Conservation (phyloP, 768 basidiomycete genomes). For the Cystoderma amianthinum region DNA sequence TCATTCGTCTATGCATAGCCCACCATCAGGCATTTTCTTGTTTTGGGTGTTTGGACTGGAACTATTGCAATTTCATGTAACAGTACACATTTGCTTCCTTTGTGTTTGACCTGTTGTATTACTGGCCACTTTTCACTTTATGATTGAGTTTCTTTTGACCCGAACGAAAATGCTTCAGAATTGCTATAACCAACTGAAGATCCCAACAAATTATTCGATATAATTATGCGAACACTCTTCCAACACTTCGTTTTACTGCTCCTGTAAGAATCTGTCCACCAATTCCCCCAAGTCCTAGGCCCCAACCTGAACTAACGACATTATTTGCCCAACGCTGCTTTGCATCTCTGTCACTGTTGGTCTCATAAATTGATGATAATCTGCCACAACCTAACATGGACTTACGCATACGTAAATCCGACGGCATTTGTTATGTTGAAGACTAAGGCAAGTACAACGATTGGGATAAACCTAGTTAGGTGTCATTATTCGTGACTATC, state of each 20-base stretch:
- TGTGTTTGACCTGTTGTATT: not conserved
- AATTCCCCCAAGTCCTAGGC: slow-evolving; percentile 70
- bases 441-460: slow-evolving; percentile 87
- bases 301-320: slow-evolving; percentile 64
- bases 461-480: slow-evolving; percentile 79
- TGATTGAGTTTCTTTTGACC: not conserved
- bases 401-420: slow-evolving; percentile 93
- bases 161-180: not conserved
- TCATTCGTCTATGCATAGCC: not conserved
- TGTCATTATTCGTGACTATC: not conserved
- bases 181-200: not conserved
- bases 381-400: slow-evolving; percentile 8
- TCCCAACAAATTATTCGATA: not conserved
- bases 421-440: slow-evolving; percentile 96
- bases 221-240: slow-evolving; percentile 58
- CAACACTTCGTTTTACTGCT: slow-evolving; percentile 75
- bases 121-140: no score
- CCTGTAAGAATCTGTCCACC: slow-evolving; percentile 82
- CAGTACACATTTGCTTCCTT: not conserved
- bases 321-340: slow-evolving; percentile 86
- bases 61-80: not conserved
- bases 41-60: not conserved
- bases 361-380: slow-evolving; percentile 7
- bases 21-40: not conserved
- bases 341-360: slow-evolving; percentile 77